Conservation (phyloP, 2,329 filamentous ascomycete species). For the Colletotrichum caudatum region DNA sequence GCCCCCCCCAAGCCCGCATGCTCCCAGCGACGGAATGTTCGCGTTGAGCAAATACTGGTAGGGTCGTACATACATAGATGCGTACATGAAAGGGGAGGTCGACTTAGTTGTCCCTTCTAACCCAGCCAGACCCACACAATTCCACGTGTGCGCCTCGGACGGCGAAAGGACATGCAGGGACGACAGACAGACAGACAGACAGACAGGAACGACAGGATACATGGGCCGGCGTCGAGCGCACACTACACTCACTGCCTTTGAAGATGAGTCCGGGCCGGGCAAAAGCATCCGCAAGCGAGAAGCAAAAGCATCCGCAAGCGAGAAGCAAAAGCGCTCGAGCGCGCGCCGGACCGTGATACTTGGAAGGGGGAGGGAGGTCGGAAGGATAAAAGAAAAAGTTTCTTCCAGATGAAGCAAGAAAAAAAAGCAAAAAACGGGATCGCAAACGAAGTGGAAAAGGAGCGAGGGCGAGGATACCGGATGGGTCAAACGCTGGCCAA, state of each 20-base stretch:
- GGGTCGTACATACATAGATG: not conserved
- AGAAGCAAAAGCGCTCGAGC: not conserved
- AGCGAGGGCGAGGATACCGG: not conserved
- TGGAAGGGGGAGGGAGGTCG: not conserved
- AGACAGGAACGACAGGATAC: conserved; percentile 27
- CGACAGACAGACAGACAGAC: conserved; percentile 1
- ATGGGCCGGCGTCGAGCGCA: conserved; percentile 11
- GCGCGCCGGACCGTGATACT: not conserved
- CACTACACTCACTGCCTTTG: not conserved
- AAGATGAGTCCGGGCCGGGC: not conserved
- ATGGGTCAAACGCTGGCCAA: conserved; percentile 40
- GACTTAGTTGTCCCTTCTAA: not conserved
- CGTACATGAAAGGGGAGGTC: not conserved
- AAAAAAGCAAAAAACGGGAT: not conserved
- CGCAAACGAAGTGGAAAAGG: not conserved
- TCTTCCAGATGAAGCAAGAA: not conserved
- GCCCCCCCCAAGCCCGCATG: not conserved
- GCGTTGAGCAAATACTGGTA: too few relatives aligned
- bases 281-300: conserved; percentile 5
- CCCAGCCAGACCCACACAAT: not conserved
- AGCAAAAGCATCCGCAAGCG: conserved; percentile 1
- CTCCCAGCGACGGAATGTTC: not conserved
- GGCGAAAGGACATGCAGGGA: not conserved
- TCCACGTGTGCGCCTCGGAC: not conserved
- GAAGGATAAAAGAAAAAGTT: not conserved